A percentile compares a stretch with the other conserved stretches of the same genome.
These are phyloP conservation scores for Gossypium lobatum DNA, from an alignment of 441 rosid genomes.

Conservation along the genomic window DNA sequence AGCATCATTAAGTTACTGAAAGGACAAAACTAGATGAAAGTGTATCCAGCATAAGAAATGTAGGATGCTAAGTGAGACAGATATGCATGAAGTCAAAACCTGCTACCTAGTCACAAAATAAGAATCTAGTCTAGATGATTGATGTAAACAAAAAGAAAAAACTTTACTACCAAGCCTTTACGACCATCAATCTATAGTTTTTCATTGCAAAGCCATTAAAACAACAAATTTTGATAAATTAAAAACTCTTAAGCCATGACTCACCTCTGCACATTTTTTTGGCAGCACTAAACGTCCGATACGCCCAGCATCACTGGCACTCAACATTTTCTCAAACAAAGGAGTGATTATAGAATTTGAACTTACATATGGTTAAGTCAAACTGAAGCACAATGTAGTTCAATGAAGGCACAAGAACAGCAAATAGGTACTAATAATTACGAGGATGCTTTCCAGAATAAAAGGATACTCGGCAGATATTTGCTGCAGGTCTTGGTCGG, in stretches of 20 bases:
- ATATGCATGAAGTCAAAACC: neutral
- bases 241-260: conserved; percentile 12
- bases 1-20: neutral
- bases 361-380: conserved; percentile 67
- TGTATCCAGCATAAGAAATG: neutral
- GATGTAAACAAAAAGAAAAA: neutral
- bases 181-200: neutral
- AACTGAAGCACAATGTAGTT: conserved; percentile 6
- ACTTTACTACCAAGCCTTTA: neutral
- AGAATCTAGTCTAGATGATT: neutral
- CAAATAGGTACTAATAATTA: neutral
- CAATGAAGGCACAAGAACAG: conserved; percentile 10
- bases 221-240: neutral
- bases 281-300: conserved; percentile 93
- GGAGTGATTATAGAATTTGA: conserved; percentile 78
- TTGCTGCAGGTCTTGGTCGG: conserved; percentile 66
- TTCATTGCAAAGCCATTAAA: conserved; percentile 10
- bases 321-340: conserved; percentile 93
- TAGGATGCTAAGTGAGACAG: neutral
- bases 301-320: conserved; percentile 95
- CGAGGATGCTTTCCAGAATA: conserved; percentile 7
- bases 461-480: conserved; percentile 92
- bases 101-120: neutral
- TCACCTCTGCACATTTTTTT: conserved; percentile 95
- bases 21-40: conserved; percentile 2